Conservation (phyloP, 2,329 filamentous ascomycete species). For the Zymoseptoria brevis region DNA sequence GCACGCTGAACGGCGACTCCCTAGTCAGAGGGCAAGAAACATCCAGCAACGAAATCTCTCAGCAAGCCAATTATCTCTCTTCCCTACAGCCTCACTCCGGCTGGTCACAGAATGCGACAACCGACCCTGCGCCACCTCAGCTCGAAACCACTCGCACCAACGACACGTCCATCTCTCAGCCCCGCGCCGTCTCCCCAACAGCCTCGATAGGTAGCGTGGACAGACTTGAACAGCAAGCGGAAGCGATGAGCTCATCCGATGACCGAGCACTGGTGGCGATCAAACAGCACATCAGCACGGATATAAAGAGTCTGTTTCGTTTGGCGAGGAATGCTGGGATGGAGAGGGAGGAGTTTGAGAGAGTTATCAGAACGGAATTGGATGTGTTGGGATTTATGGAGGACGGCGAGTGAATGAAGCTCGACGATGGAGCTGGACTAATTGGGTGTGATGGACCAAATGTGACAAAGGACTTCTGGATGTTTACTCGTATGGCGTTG, state of each 20-base stretch:
- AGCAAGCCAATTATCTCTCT: conserved; percentile 12
- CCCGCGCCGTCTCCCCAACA: conserved; percentile 42
- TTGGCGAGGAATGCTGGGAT: conserved; percentile 65
- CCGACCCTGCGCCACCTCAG: conserved; percentile 6
- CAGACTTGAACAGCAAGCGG: conserved; percentile 42
- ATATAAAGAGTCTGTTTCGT: conserved; percentile 67
- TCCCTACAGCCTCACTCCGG: conserved; percentile 14
- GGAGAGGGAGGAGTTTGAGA: conserved; percentile 65
- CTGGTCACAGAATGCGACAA: conserved; percentile 9
- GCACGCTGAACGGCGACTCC: conserved; percentile 48
- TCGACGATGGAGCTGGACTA: neutral
- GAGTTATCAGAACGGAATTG: conserved; percentile 62
- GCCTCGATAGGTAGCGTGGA: conserved; percentile 45
- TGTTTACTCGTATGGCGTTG: neutral
- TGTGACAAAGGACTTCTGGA: neutral
- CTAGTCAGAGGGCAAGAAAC: conserved; percentile 23
- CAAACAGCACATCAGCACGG: conserved; percentile 70
- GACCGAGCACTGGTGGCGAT: conserved; percentile 64
- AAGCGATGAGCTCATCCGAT: conserved; percentile 20
- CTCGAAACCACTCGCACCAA: conserved; percentile 10
- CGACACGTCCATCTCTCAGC: conserved; percentile 28
- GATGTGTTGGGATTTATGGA: conserved; percentile 64
- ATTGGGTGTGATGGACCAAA: neutral
- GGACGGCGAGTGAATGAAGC: conserved; percentile 36
- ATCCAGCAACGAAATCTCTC: conserved; percentile 3